phyloP scores from a whole-genome alignment of 371 early-diverging fungal genomes.

The Nosema bombycis region DNA sequence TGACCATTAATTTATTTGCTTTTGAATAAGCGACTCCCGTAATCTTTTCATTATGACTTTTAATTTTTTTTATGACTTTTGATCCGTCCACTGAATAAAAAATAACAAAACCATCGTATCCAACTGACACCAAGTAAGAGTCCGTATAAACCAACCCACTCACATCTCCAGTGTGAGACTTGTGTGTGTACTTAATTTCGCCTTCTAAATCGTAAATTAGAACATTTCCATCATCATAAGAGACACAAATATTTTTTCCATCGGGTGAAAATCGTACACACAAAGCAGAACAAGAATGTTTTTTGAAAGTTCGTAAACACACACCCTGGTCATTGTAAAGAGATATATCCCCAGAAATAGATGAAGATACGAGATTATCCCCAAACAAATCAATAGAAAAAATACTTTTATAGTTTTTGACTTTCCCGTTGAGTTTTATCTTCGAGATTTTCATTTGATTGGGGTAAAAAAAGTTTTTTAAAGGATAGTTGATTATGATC shows the following conservation, averaged over 20 bases:
- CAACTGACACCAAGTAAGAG: constrained; percentile 54
- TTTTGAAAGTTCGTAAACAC: constrained; percentile 33
- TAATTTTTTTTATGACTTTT: constrained; percentile 27
- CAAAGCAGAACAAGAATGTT: constrained; percentile 60
- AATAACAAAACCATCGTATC: constrained; percentile 60
- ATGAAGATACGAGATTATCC: neutral
- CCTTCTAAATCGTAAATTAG: constrained; percentile 50
- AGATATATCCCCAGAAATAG: constrained; percentile 50
- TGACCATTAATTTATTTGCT: constrained; percentile 41
- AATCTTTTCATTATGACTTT: constrained; percentile 51
- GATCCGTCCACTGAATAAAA: constrained; percentile 40
- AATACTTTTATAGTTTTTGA: constrained; percentile 48
- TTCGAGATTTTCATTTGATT: constrained; percentile 43
- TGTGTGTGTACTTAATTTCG: constrained; percentile 20
- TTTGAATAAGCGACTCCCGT: constrained; percentile 53
- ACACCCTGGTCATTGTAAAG: constrained; percentile 35
- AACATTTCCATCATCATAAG: constrained; percentile 61
- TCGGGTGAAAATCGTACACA: constrained; percentile 54
- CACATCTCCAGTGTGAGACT: constrained; percentile 54
- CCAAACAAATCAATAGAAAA: constrained; percentile 45
- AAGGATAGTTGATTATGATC: too few relatives aligned
- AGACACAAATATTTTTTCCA: constrained; percentile 53
- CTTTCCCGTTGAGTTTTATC: constrained; percentile 24
- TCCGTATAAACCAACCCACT: constrained; percentile 47
- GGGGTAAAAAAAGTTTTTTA: too few relatives aligned